Evolutionary conservation across 345 rosid species (phyloP), one percentile per base, ranked within the genome.

Genomic region (Cardamine occulta): DNA sequence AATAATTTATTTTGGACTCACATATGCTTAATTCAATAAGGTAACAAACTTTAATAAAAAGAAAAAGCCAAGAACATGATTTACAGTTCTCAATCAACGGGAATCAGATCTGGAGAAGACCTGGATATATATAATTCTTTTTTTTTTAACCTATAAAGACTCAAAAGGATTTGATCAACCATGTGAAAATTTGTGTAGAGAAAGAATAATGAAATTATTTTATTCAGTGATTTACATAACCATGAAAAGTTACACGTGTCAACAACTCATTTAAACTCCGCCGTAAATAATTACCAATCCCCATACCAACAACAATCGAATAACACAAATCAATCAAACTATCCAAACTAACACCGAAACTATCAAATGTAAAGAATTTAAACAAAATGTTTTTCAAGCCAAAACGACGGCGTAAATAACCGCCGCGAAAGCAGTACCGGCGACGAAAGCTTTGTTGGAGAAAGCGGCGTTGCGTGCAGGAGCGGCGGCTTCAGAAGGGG

Each of bases 151-250:
- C 15, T 39, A 24, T 8, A 34, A 68, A 26, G 8, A 12, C 29
- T 10, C 15, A 34, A 60, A 60, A 34, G 58, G 67, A 70, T 34
- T 21, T 26, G 26, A 59, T 47, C 39, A 70, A 59, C 51, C 63
- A 63, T 73, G 76, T 73, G 76, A 52, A 4, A 6, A 13, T 42
- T 6, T 74, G n/a, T 53, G n/a, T 40, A 42, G 14, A 45, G 14
- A 23, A 21, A 49, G 70, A 85, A 80, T 51, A 80, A 59, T 62
- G 74, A 76, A 64, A 80, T 68, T 70, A 24, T 37, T 73, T 80
- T 76, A 82, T 80, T 81, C 48, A 37, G 10, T 28, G 80, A 81
- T 82, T 66, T 87, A 82, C 88, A 85, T 49, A 34, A 51, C 55
- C 37, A 73, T 24, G 67, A 68, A 11, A 55, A 71, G 69, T 8